These are phyloP conservation scores for Leccinum ochraceum DNA, from an alignment of 768 basidiomycete genomes.

Conservation along the genomic window DNA sequence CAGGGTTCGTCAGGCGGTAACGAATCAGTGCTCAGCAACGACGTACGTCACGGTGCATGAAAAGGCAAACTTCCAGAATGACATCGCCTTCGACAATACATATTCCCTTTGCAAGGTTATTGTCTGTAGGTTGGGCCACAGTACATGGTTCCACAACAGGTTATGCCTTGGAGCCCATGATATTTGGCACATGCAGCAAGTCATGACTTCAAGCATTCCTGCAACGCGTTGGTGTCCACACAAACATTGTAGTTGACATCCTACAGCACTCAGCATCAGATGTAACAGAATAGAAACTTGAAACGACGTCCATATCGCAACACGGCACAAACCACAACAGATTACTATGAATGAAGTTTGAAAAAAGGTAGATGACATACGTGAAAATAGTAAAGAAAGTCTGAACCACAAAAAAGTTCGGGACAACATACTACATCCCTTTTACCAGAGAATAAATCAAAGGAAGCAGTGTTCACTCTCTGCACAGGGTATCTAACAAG, in stretches of 20 bases:
- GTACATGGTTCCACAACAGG: neutral
- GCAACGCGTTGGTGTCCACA: neutral
- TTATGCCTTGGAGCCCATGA: neutral
- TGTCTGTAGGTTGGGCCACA: neutral
- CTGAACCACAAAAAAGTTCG: neutral
- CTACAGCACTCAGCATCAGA: neutral
- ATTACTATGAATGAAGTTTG: neutral
- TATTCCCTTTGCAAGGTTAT: neutral
- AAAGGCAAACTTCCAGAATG: neutral
- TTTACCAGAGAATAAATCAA: neutral
- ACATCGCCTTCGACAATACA: neutral
- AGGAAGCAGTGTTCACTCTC: constrained; percentile 8
- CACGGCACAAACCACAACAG: constrained; percentile 5
- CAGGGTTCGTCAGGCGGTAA: neutral
- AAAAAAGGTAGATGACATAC: neutral
- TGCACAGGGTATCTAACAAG: constrained; percentile 20
- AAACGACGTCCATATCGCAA: constrained; percentile 5
- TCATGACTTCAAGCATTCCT: neutral
- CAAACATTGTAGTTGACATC: neutral
- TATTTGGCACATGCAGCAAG: neutral
- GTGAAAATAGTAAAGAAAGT: neutral
- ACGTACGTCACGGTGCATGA: neutral
- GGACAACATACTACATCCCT: neutral
- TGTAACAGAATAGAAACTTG: neutral
- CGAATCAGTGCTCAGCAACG: neutral